These are phyloP conservation scores for Ogataea kodamae DNA, from an alignment of 805 yeast genomes.

Conservation along the genomic window DNA sequence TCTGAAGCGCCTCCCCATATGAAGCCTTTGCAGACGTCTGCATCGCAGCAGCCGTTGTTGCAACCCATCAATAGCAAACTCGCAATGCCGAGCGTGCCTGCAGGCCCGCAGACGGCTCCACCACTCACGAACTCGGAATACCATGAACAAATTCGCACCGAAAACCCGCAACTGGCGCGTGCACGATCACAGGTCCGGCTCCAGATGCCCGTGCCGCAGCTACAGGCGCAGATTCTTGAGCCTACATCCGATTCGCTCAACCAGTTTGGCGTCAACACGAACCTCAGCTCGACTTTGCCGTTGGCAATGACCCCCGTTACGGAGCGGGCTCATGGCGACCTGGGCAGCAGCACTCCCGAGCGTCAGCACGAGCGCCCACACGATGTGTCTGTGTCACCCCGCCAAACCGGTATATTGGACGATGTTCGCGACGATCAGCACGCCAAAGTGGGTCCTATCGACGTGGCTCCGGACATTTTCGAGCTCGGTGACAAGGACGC, in stretches of 20 bases:
- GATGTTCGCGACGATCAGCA: constrained; percentile 3
- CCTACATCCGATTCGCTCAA: constrained; percentile 24
- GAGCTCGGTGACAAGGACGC: constrained; percentile 10
- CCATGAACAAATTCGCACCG: constrained; percentile 18
- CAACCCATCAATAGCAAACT: constrained; percentile 53
- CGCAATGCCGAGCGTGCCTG: constrained; percentile 9
- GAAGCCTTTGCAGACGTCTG: constrained; percentile 46
- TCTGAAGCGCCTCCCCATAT: constrained; percentile 35
- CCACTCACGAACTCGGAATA: constrained; percentile 15
- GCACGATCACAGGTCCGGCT: constrained; percentile 56
- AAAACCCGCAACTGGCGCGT: constrained; percentile 24
- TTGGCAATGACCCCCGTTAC: constrained; percentile 79
- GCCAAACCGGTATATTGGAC: constrained; percentile 2
- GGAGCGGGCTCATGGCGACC: constrained; percentile 39
- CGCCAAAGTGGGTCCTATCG: constrained; percentile 2
- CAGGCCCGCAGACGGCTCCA: constrained; percentile 32
- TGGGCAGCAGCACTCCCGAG: constrained; percentile 23
- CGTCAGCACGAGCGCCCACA: no score
- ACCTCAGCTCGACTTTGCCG: constrained; percentile 60
- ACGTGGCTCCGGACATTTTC: constrained; percentile 4
- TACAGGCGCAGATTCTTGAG: constrained; percentile 10
- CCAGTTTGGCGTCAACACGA: constrained; percentile 50
- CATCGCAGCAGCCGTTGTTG: constrained; percentile 42
- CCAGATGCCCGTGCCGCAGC: constrained; percentile 71
- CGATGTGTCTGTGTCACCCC: constrained; percentile 1